These are phyloP conservation scores for Phaeomoniella chlamydospora DNA, from an alignment of 2,329 filamentous ascomycete genomes.

Conservation along the genomic window DNA sequence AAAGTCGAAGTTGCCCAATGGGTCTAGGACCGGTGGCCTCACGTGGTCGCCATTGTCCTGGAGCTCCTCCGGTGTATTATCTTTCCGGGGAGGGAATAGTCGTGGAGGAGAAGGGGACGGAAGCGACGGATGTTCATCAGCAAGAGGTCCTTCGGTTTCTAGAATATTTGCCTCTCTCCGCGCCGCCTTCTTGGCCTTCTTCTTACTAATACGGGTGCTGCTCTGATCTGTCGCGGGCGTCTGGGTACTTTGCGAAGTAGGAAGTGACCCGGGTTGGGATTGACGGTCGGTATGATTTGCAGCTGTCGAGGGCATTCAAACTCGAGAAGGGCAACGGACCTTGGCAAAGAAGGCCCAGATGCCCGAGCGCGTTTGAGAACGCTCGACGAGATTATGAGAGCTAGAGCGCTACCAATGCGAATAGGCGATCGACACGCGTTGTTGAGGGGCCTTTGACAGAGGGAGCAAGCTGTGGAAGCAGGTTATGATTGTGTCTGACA, in stretches of 20 bases:
- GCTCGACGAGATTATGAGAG: too few relatives aligned
- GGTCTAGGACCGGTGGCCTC: slow-evolving; percentile 23
- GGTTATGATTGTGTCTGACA: too few relatives aligned
- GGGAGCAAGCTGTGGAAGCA: too few relatives aligned
- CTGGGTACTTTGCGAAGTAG: slow-evolving; percentile 9
- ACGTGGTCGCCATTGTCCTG: slow-evolving; percentile 9
- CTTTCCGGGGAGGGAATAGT: not conserved
- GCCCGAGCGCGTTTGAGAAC: too few relatives aligned
- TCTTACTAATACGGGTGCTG: slow-evolving; percentile 14
- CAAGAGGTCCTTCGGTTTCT: slow-evolving; percentile 11
- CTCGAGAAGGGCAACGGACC: slow-evolving; percentile 3
- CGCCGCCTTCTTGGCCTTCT: slow-evolving; percentile 22
- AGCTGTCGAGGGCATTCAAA: slow-evolving; percentile 27
- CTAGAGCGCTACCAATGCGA: too few relatives aligned
- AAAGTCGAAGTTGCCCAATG: slow-evolving; percentile 18
- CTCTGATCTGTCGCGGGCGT: slow-evolving; percentile 16
- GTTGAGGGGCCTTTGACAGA: too few relatives aligned
- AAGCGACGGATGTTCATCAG: not conserved
- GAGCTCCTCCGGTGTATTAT: slow-evolving; percentile 11
- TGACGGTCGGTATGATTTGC: slow-evolving; percentile 22
- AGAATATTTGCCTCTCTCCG: slow-evolving; percentile 18
- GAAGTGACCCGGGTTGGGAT: slow-evolving; percentile 18
- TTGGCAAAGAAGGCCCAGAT: not conserved
- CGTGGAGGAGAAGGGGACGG: not conserved
- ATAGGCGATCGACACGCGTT: too few relatives aligned